These are phyloP conservation scores for Nigrospora osmanthi DNA, from an alignment of 2,329 filamentous ascomycete genomes.

Conservation along the genomic window DNA sequence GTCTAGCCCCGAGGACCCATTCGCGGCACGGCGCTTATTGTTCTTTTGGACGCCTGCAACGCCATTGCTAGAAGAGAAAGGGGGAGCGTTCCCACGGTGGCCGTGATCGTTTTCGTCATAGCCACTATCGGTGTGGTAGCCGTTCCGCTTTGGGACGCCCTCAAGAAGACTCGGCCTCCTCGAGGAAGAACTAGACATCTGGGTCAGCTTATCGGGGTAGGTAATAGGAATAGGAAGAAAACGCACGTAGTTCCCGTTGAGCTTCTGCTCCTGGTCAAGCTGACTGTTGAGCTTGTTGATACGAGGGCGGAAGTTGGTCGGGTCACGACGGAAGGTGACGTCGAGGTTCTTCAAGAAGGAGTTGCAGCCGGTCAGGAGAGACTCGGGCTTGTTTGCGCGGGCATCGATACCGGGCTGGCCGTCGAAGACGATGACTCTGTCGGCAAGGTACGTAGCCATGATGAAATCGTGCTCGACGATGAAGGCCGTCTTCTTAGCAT, in stretches of 20 bases:
- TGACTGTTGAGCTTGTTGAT: conserved; percentile 98
- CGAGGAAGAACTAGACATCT: conserved; percentile 74
- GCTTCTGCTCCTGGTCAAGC: conserved; percentile 96
- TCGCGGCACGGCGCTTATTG: conserved; percentile 10
- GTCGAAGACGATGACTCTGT: conserved; percentile 98
- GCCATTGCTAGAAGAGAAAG: conserved; percentile 32
- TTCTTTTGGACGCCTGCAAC: conserved; percentile 45
- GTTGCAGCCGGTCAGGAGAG: conserved; percentile 92
- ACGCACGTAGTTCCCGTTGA: conserved; percentile 80
- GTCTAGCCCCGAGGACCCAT: conserved; percentile 19
- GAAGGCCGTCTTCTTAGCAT: conserved; percentile 98
- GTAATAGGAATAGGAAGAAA: conserved; percentile 3
- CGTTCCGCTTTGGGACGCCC: conserved; percentile 43
- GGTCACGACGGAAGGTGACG: conserved; percentile 97
- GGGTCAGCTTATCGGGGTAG: neutral
- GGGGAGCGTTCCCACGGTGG: conserved; percentile 7
- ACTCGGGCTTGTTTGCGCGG: conserved; percentile 84
- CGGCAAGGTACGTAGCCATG: conserved; percentile 61
- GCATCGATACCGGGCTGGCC: conserved; percentile 84
- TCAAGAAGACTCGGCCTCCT: conserved; percentile 63
- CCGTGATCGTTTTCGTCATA: conserved; percentile 15
- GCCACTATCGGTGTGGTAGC: conserved; percentile 13
- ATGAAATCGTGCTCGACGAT: conserved; percentile 85
- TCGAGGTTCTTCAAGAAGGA: conserved; percentile 92
- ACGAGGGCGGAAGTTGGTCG: conserved; percentile 89